Percentiles rank a stretch among this genome's conserved stretches.
Evolutionary conservation across 345 rosid species (phyloP).

Genomic region (Hevea brasiliensis): DNA sequence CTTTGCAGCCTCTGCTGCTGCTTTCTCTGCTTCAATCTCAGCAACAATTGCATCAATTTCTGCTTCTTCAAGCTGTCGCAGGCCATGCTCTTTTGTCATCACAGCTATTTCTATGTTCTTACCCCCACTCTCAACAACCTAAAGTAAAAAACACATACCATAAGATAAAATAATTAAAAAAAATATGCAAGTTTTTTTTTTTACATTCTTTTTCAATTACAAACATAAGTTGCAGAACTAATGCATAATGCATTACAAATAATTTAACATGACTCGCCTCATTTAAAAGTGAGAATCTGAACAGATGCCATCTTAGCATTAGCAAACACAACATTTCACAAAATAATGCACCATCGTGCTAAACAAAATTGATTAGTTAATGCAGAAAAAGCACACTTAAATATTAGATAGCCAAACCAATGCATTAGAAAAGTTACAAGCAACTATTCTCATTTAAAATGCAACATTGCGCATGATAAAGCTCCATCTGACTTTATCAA

Average conservation of each 20-base stretch:
- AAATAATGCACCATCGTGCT: not conserved
- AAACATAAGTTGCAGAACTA: not conserved
- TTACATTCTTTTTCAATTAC: not conserved
- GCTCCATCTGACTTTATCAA: no score
- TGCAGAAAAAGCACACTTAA: not conserved
- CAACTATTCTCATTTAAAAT: not conserved
- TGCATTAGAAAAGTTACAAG: not conserved
- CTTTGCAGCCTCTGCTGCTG: constrained; percentile 95
- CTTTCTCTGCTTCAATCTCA: constrained; percentile 94
- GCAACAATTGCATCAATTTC: constrained; percentile 87
- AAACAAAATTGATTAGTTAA: not conserved
- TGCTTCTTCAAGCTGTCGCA: constrained; percentile 81
- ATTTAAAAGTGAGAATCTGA: not conserved
- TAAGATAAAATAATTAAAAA: not conserved
- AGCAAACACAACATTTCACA: not conserved
- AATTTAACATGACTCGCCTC: not conserved
- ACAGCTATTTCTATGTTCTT: constrained; percentile 95
- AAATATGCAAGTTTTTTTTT: not conserved
- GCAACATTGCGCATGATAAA: not conserved
- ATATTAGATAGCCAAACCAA: not conserved
- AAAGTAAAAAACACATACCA: not conserved
- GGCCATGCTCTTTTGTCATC: constrained; percentile 75
- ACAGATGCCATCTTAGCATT: not conserved
- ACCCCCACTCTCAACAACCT: constrained; percentile 98
- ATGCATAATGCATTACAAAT: no score